These are phyloP conservation scores for Pterulicium gracile DNA, from an alignment of 1,284 basidiomycete genomes.

Conservation along the genomic window DNA sequence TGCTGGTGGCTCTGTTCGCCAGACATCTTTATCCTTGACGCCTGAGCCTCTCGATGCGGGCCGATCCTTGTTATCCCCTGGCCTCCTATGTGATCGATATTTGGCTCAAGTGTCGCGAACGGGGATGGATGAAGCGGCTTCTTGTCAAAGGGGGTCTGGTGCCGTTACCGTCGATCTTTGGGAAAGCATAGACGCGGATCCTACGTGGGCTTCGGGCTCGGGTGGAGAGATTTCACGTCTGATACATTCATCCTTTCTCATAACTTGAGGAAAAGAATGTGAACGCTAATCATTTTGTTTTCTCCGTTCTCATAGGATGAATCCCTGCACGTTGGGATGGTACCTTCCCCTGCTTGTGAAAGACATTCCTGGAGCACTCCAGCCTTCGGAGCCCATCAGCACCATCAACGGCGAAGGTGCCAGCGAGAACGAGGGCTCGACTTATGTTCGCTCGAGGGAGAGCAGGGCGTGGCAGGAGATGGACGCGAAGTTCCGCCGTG, in stretches of 20 bases:
- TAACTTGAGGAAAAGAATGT: not conserved
- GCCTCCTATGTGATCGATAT: too few relatives aligned
- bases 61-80: not conserved
- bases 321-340: constrained; percentile 90
- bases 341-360: constrained; percentile 79
- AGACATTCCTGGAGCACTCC: constrained; percentile 55
- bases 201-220: not conserved
- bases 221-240: not conserved
- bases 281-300: constrained; percentile 8
- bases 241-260: not conserved
- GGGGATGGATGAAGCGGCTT: too few relatives aligned
- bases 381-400: constrained; percentile 36
- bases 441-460: constrained; percentile 17
- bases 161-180: not conserved
- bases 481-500: constrained; percentile 79
- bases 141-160: not conserved
- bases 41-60: not conserved
- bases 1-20: not conserved
- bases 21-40: too few relatives aligned
- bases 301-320: constrained; percentile 53
- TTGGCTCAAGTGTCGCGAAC: too few relatives aligned
- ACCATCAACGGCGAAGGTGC: not conserved
- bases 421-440: not conserved
- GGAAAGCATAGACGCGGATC: not conserved
- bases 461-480: constrained; percentile 54